Conservation (phyloP, 371 early-diverging fungal species). For the Rhizopus delemar region DNA sequence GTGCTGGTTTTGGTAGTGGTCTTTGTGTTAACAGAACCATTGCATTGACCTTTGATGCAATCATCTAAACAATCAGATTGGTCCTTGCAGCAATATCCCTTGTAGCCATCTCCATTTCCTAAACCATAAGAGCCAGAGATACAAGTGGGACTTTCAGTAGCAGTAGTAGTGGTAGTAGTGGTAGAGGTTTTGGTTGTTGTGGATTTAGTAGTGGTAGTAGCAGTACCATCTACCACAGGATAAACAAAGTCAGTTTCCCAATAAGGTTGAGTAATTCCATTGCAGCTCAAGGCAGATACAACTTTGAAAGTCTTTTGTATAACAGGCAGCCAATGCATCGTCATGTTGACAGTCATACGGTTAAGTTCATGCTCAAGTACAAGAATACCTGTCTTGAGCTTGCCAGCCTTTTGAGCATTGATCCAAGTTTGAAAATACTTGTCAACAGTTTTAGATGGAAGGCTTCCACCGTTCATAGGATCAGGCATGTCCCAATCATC, state of each 20-base stretch:
- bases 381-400: conserved; percentile 37
- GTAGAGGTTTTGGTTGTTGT: background rate
- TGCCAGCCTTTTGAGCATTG: conserved; percentile 35
- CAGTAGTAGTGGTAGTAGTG: background rate
- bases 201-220: background rate
- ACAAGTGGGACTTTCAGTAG: conserved; percentile 3
- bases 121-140: conserved; percentile 9
- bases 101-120: conserved; percentile 17
- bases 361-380: conserved; percentile 55
- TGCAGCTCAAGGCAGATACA: conserved; percentile 46
- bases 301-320: conserved; percentile 44
- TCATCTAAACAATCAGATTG: conserved; percentile 12
- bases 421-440: conserved; percentile 48
- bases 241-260: conserved; percentile 48
- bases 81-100: conserved; percentile 12
- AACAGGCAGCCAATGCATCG: conserved; percentile 51
- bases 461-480: conserved; percentile 25
- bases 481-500: conserved; percentile 28
- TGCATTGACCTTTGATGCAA: conserved; percentile 16
- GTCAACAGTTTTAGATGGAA: conserved; percentile 31
- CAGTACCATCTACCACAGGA: conserved; percentile 18
- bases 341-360: conserved; percentile 47
- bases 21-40: conserved; percentile 5
- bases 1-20: background rate
- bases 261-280: conserved; percentile 50